Percentiles rank a stretch among this genome's conserved stretches.
These are phyloP conservation scores for Geotrichum ghanense DNA, from an alignment of 805 yeast species.

Conservation along the genomic window DNA sequence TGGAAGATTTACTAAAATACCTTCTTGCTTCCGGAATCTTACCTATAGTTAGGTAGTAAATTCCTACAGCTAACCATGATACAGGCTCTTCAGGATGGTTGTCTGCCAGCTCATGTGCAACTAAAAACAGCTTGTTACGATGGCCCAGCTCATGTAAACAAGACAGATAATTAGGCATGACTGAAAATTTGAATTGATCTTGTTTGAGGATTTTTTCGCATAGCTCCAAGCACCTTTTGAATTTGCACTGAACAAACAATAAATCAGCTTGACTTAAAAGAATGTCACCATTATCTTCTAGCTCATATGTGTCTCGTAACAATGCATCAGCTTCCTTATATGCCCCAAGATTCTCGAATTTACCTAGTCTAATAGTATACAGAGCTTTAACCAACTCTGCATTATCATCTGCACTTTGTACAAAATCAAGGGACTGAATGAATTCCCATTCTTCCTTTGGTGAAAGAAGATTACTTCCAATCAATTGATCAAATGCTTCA, in stretches of 20 bases:
- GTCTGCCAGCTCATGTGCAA: constrained; percentile 80
- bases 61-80: constrained; percentile 89
- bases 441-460: constrained; percentile 86
- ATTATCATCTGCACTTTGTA: constrained; percentile 53
- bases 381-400: constrained; percentile 67
- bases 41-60: constrained; percentile 67
- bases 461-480: constrained; percentile 59
- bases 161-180: constrained; percentile 69
- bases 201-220: constrained; percentile 42
- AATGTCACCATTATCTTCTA: constrained; percentile 61
- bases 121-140: constrained; percentile 63
- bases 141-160: constrained; percentile 79
- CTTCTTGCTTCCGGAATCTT: constrained; percentile 75
- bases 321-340: constrained; percentile 56
- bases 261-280: constrained; percentile 57
- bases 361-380: constrained; percentile 66
- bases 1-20: constrained; percentile 79
- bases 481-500: constrained; percentile 80
- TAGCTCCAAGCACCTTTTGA: constrained; percentile 58
- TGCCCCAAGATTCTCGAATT: constrained; percentile 44
- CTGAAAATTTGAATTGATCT: constrained; percentile 62
- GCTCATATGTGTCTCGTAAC: constrained; percentile 58
- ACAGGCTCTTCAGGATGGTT: constrained; percentile 68
- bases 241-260: constrained; percentile 64
- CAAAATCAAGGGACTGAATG: constrained; percentile 49